Evolutionary conservation across 2,329 filamentous ascomycete species (phyloP).

Genomic region (Canariomyces notabilis): DNA sequence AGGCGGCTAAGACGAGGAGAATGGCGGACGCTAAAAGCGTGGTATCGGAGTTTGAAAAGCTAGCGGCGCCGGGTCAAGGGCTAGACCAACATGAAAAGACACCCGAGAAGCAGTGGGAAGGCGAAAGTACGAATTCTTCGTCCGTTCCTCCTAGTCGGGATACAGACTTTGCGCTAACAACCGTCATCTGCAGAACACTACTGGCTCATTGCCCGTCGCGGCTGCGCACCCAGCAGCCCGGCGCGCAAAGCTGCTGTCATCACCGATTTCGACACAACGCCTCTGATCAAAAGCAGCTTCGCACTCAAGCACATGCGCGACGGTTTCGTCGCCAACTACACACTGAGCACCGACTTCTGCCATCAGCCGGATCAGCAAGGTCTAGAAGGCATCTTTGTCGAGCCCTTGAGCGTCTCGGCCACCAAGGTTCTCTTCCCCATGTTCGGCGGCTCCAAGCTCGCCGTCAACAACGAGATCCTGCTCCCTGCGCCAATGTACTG

Average conservation of each 20-base stretch:
- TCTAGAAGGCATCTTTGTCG: slow-evolving; percentile 60
- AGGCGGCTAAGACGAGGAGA: slow-evolving; percentile 44
- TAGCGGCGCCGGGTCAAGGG: slow-evolving; percentile 36
- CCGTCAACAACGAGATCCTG: slow-evolving; percentile 65
- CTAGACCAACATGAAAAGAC: slow-evolving; percentile 32
- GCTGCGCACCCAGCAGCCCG: slow-evolving; percentile 58
- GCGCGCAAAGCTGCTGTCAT: slow-evolving; percentile 46
- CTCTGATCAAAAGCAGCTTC: slow-evolving; percentile 41
- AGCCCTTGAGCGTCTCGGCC: slow-evolving; percentile 51
- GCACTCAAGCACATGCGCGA: slow-evolving; percentile 46
- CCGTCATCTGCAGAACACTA: slow-evolving; percentile 32
- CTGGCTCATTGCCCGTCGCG: slow-evolving; percentile 54
- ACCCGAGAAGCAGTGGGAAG: slow-evolving; percentile 45
- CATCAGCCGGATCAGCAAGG: slow-evolving; percentile 60
- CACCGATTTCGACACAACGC: slow-evolving; percentile 41
- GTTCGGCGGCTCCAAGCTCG: slow-evolving; percentile 64
- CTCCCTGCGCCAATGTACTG: slow-evolving; percentile 67
- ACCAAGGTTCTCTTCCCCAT: slow-evolving; percentile 58
- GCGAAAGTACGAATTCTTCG: slow-evolving; percentile 31
- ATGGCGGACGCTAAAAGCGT: slow-evolving; percentile 42
- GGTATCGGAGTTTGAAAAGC: slow-evolving; percentile 38
- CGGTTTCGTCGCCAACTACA: slow-evolving; percentile 59
- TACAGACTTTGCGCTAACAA: background rate
- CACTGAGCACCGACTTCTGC: slow-evolving; percentile 57
- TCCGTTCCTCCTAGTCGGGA: background rate